phyloP scores from a whole-genome alignment of 768 basidiomycete genomes.

The Auriscalpium vulgare region DNA sequence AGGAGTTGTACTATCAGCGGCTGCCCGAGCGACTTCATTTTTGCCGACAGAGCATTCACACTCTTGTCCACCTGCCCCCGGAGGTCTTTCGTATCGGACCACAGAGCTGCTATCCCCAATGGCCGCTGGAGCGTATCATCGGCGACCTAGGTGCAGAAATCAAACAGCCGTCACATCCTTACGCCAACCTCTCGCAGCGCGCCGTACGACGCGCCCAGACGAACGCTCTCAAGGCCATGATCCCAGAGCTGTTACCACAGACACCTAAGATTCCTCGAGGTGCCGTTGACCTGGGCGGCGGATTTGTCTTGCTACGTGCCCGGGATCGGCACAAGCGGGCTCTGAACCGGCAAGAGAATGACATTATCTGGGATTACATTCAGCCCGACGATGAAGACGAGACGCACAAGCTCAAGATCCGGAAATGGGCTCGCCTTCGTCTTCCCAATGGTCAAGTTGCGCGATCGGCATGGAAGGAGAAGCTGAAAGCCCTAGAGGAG shows the following conservation, averaged over 20 bases:
- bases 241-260: conserved; percentile 12
- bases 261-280: neutral
- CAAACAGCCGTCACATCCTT: conserved; percentile 21
- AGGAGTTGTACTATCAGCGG: conserved; percentile 27
- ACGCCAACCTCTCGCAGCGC: conserved; percentile 19
- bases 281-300: conserved; percentile 14
- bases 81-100: conserved; percentile 21
- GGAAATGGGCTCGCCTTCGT: conserved; percentile 10
- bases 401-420: neutral
- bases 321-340: neutral
- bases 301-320: conserved; percentile 14
- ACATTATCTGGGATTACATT: no score
- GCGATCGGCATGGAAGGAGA: conserved; percentile 13
- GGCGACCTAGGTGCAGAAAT: conserved; percentile 20
- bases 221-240: conserved; percentile 19
- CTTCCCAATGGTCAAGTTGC: conserved; percentile 16
- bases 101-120: conserved; percentile 18
- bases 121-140: conserved; percentile 25
- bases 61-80: conserved; percentile 20
- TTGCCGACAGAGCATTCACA: conserved; percentile 26
- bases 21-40: conserved; percentile 24
- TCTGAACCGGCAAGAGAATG: no score
- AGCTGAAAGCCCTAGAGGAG: neutral
- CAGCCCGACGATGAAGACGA: no score
- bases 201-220: conserved; percentile 12